These are phyloP conservation scores for Spergularia azorica DNA, from an alignment of 179 eudicot species.

Conservation along the genomic window DNA sequence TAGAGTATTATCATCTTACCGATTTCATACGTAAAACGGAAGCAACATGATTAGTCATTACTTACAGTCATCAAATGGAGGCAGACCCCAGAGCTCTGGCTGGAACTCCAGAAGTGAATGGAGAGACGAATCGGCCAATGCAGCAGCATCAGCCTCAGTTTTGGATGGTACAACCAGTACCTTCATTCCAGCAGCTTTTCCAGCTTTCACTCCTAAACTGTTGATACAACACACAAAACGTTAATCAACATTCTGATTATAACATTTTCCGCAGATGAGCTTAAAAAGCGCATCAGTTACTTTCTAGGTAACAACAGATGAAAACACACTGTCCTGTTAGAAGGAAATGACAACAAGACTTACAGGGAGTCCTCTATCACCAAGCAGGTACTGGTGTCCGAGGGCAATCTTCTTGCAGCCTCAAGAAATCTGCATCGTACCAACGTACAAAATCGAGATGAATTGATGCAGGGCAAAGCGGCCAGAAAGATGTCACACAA, in stretches of 20 bases:
- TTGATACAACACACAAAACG: constrained; percentile 18
- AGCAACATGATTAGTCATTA: constrained; percentile 9
- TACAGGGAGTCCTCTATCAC: constrained; percentile 94
- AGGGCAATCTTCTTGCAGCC: constrained; percentile 72
- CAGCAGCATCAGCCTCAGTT: constrained; percentile 51
- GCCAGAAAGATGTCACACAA: not conserved
- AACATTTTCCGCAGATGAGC: too few species aligned
- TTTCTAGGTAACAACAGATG: too few species aligned
- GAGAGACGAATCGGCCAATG: constrained; percentile 67
- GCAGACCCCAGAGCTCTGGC: constrained; percentile 87
- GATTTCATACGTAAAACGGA: not conserved
- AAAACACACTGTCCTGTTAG: not conserved
- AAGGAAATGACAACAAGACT: constrained; percentile 28
- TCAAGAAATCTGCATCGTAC: constrained; percentile 63
- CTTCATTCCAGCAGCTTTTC: constrained; percentile 84
- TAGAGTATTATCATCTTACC: too few species aligned
- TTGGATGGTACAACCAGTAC: constrained; percentile 80
- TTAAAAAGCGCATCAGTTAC: too few species aligned
- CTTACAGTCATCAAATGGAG: constrained; percentile 75
- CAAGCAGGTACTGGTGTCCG: constrained; percentile 62
- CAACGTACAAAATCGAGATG: not conserved
- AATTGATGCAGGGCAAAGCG: too few species aligned
- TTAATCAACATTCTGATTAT: not conserved
- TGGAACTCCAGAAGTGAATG: constrained; percentile 74
- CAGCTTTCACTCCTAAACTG: constrained; percentile 84